Evolutionary conservation across 768 basidiomycete species (phyloP), one percentile per base, ranked within the genome.

Genomic region (Clavaria fumosa): DNA sequence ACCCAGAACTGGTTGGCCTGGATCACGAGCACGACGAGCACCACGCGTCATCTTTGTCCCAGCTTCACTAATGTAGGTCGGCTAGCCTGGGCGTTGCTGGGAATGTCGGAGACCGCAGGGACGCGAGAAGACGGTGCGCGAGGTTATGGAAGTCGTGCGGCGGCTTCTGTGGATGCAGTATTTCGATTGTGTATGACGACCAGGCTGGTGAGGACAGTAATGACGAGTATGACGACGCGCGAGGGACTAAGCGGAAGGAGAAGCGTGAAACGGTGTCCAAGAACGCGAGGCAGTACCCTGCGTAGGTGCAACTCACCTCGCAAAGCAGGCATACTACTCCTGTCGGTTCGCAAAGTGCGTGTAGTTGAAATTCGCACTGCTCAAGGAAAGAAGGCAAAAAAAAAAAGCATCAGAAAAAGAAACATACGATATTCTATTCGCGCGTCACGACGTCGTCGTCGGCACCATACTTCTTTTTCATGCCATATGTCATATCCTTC

Each of bases 401-500:
- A 26, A 36, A 31, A 23, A n/a, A 7, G n/a, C 22, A 37, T 37
- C 24, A 12, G 30, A 23, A 10, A 35, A 1, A 0, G 21, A 21
- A 35, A 3, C 3, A 40, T 17, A 7, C 27, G 35, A n/a, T 31
- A 37, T 60, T 64, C 34, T 41, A 93, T 91, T 93, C 95, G 48
- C 76, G 85, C 43, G 97, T 75, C 54, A 99, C 75, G 30, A 99
- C 69, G 37, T 91, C 76, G 51, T 96, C 78, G 53, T 99, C 95
- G 0, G 71, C 78, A 14, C 88, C 89, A 50, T 99, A 99, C 39
- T 90, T 70, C 57, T 99, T n/a, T 99, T 3, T 86, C 80, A 53
- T 97, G 95, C 91, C 91, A 96, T 2, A 91, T 88, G 0, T 91
- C 93, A 84, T 89, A 97, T 1, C 91, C 95, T 60, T 99, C 95